Evolutionary conservation across 1,284 basidiomycete genomes (phyloP), one percentile per base, ranked within the genome.

Genomic region (Xanthoconium separans): DNA sequence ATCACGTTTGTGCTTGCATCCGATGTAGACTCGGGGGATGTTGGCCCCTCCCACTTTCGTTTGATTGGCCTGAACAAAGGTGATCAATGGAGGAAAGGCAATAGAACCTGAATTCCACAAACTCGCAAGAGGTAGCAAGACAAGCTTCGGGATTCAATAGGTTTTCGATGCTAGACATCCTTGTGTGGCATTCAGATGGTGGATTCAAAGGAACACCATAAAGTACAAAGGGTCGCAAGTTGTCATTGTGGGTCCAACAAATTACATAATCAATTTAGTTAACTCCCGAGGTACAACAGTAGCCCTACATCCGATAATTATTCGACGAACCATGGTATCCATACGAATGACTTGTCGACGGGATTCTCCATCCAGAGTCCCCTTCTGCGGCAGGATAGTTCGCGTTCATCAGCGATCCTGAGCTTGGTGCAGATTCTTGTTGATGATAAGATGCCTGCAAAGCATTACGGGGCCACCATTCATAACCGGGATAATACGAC

Each of bases 401-500:
- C 34, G 61, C 10, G 36, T 43, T 55, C 29, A 59, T 50, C 29
- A 55, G 29, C 9, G 63, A 24, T 33, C 41, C 58, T 22, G 45
- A 34, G 30, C 33, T 33, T 7, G 57, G 31, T 42, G 48, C 44
- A 16, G 60, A 27, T 6, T 53, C 39, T 34, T 59, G 56, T 20
- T 52, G 55, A 48, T 68, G 55, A 48, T 68, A 66, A 12, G 64
- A 24, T 36, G 56, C 34, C 2, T 61, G 56, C 16, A 44, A 37
- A 40, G 31, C 29, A 20, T 53, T 54, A 47, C 80, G 79, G 16
- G 84, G 83, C 85, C 85, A 89, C 85, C 84, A 88, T 63, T 87
- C 85, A 63, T 84, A 88, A 18, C 82, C 85, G n/a, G 86, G 81
- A 67, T 79, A 80, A 66, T 81, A 84, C 18, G 83, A 82, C 15